Conservation (phyloP, 176 grass and related monocot species). For the Paspalum vaginatum region DNA sequence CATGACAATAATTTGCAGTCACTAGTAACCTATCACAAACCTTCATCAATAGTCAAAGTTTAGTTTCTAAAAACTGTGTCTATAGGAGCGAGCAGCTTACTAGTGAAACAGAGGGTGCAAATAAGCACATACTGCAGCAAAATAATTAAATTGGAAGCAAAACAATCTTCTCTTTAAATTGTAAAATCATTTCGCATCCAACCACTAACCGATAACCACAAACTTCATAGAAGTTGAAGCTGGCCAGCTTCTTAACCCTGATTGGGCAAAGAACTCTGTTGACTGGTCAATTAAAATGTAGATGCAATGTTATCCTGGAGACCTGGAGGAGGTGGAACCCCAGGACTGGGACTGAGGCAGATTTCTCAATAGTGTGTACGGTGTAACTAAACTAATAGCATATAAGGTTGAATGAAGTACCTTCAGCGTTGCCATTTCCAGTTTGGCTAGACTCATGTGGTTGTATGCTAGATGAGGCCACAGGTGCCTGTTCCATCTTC, state of each 20-base stretch:
- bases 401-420: constrained; percentile 34
- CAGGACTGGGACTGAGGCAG: not conserved
- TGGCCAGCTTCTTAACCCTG: not conserved
- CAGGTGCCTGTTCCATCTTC: constrained; percentile 18
- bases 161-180: not conserved
- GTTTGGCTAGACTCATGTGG: constrained; percentile 29
- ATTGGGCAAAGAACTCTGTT: not conserved
- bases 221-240: not conserved
- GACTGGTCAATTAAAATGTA: not conserved
- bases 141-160: not conserved
- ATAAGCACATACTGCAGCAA: not conserved
- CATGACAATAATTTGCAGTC: not conserved
- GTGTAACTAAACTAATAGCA: not conserved
- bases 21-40: not conserved
- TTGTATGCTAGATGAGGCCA: constrained; percentile 28
- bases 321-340: not conserved
- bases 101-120: not conserved
- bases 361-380: not conserved
- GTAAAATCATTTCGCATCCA: not conserved
- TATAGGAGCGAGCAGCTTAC: not conserved
- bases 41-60: constrained; percentile 1
- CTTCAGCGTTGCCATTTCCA: constrained; percentile 35
- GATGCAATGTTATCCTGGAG: not conserved
- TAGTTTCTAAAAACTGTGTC: not conserved
- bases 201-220: not conserved